Evolutionary conservation across 257 asterid genomes (phyloP).

Genomic region (Lycium ferocissimum): DNA sequence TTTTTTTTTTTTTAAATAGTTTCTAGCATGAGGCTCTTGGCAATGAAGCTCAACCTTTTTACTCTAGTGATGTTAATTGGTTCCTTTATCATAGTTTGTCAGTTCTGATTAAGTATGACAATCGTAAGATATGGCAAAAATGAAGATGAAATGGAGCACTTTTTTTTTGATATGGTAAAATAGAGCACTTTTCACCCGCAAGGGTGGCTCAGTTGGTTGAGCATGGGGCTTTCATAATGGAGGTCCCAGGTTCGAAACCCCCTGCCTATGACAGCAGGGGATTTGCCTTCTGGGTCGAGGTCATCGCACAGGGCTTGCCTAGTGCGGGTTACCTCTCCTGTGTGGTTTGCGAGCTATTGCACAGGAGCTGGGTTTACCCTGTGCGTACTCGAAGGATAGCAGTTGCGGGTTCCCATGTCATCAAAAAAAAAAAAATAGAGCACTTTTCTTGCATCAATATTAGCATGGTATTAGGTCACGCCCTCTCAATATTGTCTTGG

Average conservation of each 20-base stretch:
- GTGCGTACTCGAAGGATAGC: no score
- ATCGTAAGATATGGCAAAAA: background rate
- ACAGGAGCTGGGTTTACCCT: no score
- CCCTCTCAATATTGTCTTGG: conserved; percentile 1
- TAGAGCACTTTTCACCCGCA: no score
- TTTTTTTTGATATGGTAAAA: background rate
- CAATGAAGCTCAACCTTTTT: background rate
- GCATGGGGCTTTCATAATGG: no score
- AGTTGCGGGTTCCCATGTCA: no score
- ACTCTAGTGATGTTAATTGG: background rate
- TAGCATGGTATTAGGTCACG: background rate
- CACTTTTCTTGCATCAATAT: background rate
- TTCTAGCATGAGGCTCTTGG: conserved; percentile 10
- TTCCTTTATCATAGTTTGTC: background rate
- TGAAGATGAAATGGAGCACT: background rate
- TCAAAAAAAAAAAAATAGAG: background rate
- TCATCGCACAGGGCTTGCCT: no score
- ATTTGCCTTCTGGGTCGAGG: no score
- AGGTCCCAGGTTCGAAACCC: no score
- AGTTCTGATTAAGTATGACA: background rate
- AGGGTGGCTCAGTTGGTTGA: no score
- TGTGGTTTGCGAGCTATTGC: no score
- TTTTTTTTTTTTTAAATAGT: background rate
- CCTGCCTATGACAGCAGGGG: no score
- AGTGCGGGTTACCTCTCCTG: no score